Evolutionary conservation across 2,329 filamentous ascomycete species (phyloP), one percentile per base, ranked within the genome.

Genomic region (Dactylellina cionopaga): DNA sequence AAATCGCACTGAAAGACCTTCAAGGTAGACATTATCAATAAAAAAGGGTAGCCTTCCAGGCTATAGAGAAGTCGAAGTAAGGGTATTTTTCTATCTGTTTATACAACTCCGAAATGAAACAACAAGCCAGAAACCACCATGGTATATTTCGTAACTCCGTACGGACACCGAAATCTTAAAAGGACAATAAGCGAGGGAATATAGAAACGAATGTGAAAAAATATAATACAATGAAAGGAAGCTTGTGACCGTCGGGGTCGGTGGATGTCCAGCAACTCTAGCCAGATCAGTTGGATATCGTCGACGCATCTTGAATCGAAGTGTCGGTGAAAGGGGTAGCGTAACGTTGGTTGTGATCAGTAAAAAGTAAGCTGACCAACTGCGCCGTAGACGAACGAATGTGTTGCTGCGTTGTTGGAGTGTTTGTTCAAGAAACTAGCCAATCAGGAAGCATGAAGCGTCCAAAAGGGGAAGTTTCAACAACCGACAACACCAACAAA

Each of bases 381-480:
- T 66, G 60, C 44, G 47, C 15, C 51, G 41, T 11, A 9, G 39
- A 25, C 5, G 46, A 46, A 49, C n/a, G 19, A 43, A 35, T 56
- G 56, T 70, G 56, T 71, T 63, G 66, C 17, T 51, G 54, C 35
- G 59, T 64, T 64, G 60, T 19, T 25, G 15, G 35, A 24, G 27
- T 39, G 25, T 43, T 39, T 49, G 51, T 56, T 37, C 37, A 31
- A 35, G 44, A 62, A 31, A 63, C 31, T 29, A 11, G n/a, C 66
- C 66, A 71, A 71, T 71, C 58, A 58, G 51, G 39, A 56, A 37
- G 51, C 58, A 43, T 54, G 33, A 64, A 47, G 58, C 24, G 27
- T 51, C 58, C 66, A 52, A 71, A 71, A 64, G 46, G 59, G 66
- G 66, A 71, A 71, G 66, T 71, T 58, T 63, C 66, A 43, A 71